Conservation (phyloP, 2,329 filamentous ascomycete genomes). For the Blastomyces parvus region DNA sequence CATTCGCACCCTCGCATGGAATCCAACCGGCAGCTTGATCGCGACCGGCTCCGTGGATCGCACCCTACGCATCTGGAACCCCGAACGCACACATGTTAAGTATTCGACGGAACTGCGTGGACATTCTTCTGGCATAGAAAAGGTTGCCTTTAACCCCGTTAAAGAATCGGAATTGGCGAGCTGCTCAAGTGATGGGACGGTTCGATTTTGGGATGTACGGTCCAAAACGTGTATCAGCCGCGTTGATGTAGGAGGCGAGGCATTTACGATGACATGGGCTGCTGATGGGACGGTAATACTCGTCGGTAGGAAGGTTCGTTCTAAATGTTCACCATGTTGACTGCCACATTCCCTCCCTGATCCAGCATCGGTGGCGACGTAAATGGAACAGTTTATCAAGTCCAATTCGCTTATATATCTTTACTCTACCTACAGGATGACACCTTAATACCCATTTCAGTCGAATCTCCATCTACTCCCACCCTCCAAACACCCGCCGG, state of each 20-base stretch:
- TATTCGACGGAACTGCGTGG: slow-evolving; percentile 42
- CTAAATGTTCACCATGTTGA: slow-evolving; percentile 1
- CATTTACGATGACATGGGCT: slow-evolving; percentile 42
- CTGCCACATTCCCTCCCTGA: too few relatives aligned
- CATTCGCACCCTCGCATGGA: slow-evolving; percentile 78
- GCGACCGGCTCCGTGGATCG: slow-evolving; percentile 86
- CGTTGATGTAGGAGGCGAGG: slow-evolving; percentile 42
- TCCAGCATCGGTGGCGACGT: background rate
- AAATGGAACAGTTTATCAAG: background rate
- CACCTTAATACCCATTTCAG: slow-evolving; percentile 38
- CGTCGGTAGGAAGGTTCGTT: slow-evolving; percentile 39
- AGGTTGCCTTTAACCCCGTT: slow-evolving; percentile 42
- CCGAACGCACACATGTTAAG: slow-evolving; percentile 38
- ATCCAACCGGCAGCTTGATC: slow-evolving; percentile 70
- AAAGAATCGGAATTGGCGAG: slow-evolving; percentile 42
- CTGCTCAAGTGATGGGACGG: slow-evolving; percentile 41
- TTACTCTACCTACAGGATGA: slow-evolving; percentile 33
- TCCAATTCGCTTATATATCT: slow-evolving; percentile 1
- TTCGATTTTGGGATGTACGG: slow-evolving; percentile 44
- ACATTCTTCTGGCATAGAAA: slow-evolving; percentile 40
- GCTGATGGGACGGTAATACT: slow-evolving; percentile 39
- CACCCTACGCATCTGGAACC: slow-evolving; percentile 85
- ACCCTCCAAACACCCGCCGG: slow-evolving; percentile 19
- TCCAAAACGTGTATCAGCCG: slow-evolving; percentile 40
- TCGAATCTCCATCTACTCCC: slow-evolving; percentile 33